Evolutionary conservation across 306 rosid genomes (phyloP).

Genomic region (Geum urbanum): DNA sequence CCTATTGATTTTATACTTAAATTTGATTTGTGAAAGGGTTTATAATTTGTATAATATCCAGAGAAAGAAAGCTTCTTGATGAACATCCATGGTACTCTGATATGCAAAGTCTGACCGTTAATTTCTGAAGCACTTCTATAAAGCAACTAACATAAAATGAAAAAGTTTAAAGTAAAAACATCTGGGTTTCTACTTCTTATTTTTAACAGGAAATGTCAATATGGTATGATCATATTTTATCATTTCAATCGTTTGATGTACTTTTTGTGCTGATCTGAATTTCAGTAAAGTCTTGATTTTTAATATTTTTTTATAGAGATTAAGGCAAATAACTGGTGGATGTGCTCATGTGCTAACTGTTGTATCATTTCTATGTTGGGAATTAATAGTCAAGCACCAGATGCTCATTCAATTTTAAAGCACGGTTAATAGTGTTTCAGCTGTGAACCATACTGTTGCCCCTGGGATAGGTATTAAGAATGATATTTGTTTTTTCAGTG

Average conservation of each 20-base stretch:
- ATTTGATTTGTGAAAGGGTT: background rate
- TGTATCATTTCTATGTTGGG: too few relatives aligned
- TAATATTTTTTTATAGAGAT: background rate
- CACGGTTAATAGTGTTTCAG: background rate
- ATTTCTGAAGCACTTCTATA: background rate
- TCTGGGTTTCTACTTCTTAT: background rate
- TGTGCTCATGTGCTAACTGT: background rate
- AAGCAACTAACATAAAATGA: too few relatives aligned
- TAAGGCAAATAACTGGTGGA: background rate
- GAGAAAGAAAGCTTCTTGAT: background rate
- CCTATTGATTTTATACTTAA: background rate
- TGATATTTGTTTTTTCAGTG: background rate
- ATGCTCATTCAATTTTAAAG: background rate
- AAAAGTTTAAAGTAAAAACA: background rate
- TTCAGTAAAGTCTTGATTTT: background rate
- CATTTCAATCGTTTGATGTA: background rate
- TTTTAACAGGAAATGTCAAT: too few relatives aligned
- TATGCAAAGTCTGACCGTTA: background rate
- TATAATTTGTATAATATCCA: background rate
- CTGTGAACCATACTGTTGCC: background rate
- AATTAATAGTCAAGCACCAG: background rate
- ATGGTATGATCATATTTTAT: background rate
- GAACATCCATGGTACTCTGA: background rate
- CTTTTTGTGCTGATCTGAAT: background rate
- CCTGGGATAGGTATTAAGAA: background rate